Evolutionary conservation across 441 rosid species (phyloP).

Genomic region (Erysimum pusillum): DNA sequence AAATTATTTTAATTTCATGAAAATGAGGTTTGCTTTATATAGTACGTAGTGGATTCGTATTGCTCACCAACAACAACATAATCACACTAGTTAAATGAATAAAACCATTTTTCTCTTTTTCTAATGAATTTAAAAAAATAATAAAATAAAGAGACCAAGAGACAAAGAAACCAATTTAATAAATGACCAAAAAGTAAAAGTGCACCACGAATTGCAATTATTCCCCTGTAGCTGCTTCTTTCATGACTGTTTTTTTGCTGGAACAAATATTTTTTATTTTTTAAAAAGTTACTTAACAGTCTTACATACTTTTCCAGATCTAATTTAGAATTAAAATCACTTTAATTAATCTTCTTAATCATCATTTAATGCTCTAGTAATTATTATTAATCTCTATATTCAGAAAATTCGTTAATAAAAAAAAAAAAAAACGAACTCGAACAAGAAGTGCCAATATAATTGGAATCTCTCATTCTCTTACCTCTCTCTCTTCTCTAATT

Average conservation of each 20-base stretch:
- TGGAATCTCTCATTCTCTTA: conserved; percentile 37
- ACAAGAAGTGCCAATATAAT: conserved; percentile 37
- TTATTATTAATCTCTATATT: conserved; percentile 7
- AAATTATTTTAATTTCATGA: neutral
- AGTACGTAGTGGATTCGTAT: conserved; percentile 21
- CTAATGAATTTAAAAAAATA: conserved; percentile 29
- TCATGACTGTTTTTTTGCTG: conserved; percentile 42
- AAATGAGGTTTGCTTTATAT: neutral
- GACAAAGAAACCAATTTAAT: conserved; percentile 44
- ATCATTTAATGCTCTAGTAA: conserved; percentile 19
- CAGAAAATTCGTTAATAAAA: neutral
- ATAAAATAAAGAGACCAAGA: conserved; percentile 33
- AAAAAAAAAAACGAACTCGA: conserved; percentile 36
- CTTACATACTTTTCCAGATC: conserved; percentile 44
- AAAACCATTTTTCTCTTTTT: neutral
- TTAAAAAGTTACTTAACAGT: conserved; percentile 38
- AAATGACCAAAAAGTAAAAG: conserved; percentile 45
- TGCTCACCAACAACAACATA: conserved; percentile 36
- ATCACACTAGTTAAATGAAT: neutral
- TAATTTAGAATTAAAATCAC: conserved; percentile 35
- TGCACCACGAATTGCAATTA: conserved; percentile 46
- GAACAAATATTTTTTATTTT: conserved; percentile 19
- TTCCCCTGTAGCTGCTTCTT: conserved; percentile 42
- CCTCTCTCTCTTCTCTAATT: no score
- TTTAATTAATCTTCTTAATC: conserved; percentile 22